Conservation (phyloP, 106 monocot genomes). For the Cymbidium sinense region DNA sequence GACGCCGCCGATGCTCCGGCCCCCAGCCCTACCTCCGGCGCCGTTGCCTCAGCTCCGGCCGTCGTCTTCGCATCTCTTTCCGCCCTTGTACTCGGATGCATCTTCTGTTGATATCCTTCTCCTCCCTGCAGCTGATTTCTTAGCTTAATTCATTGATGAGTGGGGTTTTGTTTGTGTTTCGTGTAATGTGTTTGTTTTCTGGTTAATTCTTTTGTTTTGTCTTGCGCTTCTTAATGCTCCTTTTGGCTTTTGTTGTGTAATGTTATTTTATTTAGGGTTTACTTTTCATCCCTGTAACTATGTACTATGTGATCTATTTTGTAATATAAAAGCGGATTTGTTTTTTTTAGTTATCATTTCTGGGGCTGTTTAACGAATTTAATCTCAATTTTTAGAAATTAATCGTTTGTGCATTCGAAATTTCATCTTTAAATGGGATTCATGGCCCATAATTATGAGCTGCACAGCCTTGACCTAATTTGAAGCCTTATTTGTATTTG, state of each 20-base stretch:
- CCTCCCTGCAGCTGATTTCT: background rate
- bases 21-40: slow-evolving; percentile 15
- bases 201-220: background rate
- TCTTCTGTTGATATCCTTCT: background rate
- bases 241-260: background rate
- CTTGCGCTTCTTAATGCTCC: background rate
- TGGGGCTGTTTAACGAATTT: no score
- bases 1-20: slow-evolving; percentile 10
- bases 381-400: no score
- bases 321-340: background rate
- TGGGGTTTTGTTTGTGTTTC: background rate
- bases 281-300: background rate
- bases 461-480: no score
- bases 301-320: no score
- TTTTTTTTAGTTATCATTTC: background rate
- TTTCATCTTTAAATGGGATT: no score
- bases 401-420: no score
- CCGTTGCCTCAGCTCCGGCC: background rate
- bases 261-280: background rate
- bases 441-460: no score
- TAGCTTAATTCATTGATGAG: background rate
- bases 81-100: background rate
- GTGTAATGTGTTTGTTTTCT: background rate
- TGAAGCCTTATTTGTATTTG: no score
- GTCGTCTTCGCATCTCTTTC: background rate